Evolutionary conservation across 2,329 filamentous ascomycete species (phyloP), one percentile per base, ranked within the genome.

Genomic region (Neodidymelliopsis sp.): DNA sequence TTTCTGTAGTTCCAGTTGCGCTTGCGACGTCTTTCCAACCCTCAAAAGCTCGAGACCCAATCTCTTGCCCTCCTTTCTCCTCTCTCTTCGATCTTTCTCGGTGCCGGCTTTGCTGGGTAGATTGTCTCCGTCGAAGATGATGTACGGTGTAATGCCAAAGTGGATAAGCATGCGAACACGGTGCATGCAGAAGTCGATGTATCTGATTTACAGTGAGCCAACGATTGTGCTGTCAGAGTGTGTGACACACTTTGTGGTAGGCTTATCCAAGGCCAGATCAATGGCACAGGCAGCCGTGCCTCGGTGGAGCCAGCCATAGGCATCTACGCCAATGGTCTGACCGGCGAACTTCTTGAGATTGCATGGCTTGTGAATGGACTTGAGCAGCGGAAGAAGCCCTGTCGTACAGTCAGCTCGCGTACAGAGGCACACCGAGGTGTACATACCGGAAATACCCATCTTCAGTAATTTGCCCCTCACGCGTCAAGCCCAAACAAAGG

Each of bases 231-330:
- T 20, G 15, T 9, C 15, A 4, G 24, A 11, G 8, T 27, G 11
- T 11, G 20, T 12, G 75, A 30, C 83, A 69, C 79, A 95, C 89
- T 90, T 95, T 43, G 84, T 87, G 0, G 92, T 97, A 11, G 91
- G 91, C 71, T 90, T 94, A 64, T 85, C 91, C 64, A 93, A 83
- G 25, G 91, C 94, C 55, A 99, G 82, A 65, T 97, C 94, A 65
- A 94, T 85, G 56, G 93, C 91, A 77, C 93, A 97, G 38, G 90
- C 84, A 58, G 95, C 87, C 35, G 91, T 91, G 43, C 92, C 95
- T 60, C 94, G 88, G 74, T 99, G 94, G 45, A 99, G 85, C 94
- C 95, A 99, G 71, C 93, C 94, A 80, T 99, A 99, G 48, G 89
- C 93, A 73, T 99, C 94, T 25, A 99, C 87, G n/a, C 89, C 95